Conservation (phyloP, 371 early-diverging fungal species). For the Conidiobolus incongruus region DNA sequence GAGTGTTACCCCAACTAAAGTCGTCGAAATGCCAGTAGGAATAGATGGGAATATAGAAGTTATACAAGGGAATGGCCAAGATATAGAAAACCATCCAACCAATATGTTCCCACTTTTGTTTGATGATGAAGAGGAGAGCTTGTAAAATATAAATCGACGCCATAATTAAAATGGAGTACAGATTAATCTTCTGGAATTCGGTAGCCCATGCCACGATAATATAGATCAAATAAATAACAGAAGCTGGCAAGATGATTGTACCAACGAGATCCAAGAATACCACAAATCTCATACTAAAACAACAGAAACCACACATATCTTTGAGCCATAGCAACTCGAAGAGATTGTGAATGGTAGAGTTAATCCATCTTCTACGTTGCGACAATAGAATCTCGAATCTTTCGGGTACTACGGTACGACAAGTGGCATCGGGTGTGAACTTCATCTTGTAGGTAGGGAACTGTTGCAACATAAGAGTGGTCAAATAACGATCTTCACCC, state of each 20-base stretch:
- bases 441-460: conserved; percentile 95
- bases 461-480: conserved; percentile 95
- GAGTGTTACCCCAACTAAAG: conserved; percentile 95
- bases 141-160: conserved; percentile 64
- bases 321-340: too few relatives aligned
- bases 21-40: conserved; percentile 96
- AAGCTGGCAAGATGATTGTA: too few relatives aligned
- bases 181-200: conserved; percentile 21
- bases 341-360: conserved; percentile 68
- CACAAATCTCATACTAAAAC: too few relatives aligned
- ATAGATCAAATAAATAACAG: too few relatives aligned
- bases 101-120: too few relatives aligned
- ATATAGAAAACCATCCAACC: conserved; percentile 94
- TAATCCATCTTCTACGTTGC: conserved; percentile 96
- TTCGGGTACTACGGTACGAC: conserved; percentile 95
- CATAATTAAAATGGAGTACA: conserved; percentile 30
- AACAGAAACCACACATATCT: too few relatives aligned
- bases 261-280: too few relatives aligned
- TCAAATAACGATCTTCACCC: conserved; percentile 81
- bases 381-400: conserved; percentile 82
- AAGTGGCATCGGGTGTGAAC: conserved; percentile 90
- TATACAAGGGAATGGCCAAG: conserved; percentile 60
- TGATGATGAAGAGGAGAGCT: conserved; percentile 61
- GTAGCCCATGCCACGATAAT: conserved; percentile 28
- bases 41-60: conserved; percentile 63